These are phyloP conservation scores for Pinus albicaulis DNA, from an alignment of 75 land plant genomes.

Conservation along the genomic window DNA sequence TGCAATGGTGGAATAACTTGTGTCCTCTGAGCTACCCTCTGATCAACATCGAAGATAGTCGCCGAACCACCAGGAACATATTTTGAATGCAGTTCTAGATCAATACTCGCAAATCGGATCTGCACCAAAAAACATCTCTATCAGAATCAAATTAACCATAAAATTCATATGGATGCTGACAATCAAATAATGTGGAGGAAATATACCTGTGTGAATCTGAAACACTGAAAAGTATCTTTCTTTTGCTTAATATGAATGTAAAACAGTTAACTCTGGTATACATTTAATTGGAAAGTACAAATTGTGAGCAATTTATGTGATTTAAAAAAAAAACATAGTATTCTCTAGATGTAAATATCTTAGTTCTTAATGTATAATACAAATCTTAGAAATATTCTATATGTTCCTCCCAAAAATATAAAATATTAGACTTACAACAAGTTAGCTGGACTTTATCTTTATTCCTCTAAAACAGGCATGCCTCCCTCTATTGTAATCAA, in stretches of 20 bases:
- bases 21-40: slow-evolving; percentile 37
- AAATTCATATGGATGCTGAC: background rate
- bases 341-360: too few species aligned
- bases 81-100: slow-evolving; percentile 52
- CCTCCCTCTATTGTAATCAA: too few species aligned
- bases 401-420: too few species aligned
- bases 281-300: too few species aligned
- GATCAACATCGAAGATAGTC: slow-evolving; percentile 53
- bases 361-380: too few species aligned
- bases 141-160: slow-evolving; percentile 5
- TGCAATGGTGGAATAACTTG: slow-evolving; percentile 46
- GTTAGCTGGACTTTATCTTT: too few species aligned
- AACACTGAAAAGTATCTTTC: background rate
- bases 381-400: too few species aligned
- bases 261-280: background rate
- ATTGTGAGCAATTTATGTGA: too few species aligned
- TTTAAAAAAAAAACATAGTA: too few species aligned
- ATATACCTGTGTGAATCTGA: background rate
- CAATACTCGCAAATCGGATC: slow-evolving; percentile 56
- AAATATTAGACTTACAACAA: too few species aligned
- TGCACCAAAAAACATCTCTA: background rate
- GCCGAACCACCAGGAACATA: slow-evolving; percentile 47
- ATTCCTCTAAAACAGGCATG: too few species aligned
- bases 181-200: background rate
- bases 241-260: background rate